Evolutionary conservation across 148 eudicot species (phyloP), one percentile per base, ranked within the genome.

Genomic region (Limonium bicolor): DNA sequence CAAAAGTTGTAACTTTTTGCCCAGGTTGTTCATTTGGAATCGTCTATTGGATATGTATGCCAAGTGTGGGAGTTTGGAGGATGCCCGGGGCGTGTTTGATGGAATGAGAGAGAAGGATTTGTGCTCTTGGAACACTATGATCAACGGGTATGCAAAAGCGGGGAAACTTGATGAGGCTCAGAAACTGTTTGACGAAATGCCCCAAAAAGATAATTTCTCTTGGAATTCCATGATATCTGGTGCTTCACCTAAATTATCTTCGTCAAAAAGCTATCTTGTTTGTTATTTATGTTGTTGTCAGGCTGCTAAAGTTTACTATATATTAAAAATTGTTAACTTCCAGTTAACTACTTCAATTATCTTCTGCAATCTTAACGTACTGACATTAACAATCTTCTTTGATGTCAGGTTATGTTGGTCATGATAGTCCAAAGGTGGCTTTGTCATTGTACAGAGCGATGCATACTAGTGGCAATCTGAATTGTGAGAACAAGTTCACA

Each of bases 181-280:
- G 19, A 63, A 39, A 29, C 16, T 71, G 65, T 76, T 76, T 22
- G 72, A 76, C 58, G 54, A 58, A 52, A 76, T 71, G 77, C 66
- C 71, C 12, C 33, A 58, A 11, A 67, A 67, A 43, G 82, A 71
- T 41, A 67, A 61, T 60, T 76, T 64, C 56, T 76, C 77, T 11
- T 71, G 82, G 77, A 75, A 77, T 7, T 77, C 82, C 1, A 76
- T 76, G 63, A 62, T 76, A 8, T 76, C 82, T 15, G 68, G 77
- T 36, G 30, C 9, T 10, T n/a, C n/a, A n/a, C n/a, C n/a, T n/a
- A n/a, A n/a, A n/a, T n/a, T n/a, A n/a, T n/a, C n/a, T 43, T 25
- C 5, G 31, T 24, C 18, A 22, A 24, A 2, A 18, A 10, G 20
- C 25, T 19, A 14, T 20, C 14, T 2, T 10, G 26, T 18, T 40